Evolutionary conservation across 2,329 filamentous ascomycete species (phyloP).

Genomic region (Cephalotrichum gorgonifer): DNA sequence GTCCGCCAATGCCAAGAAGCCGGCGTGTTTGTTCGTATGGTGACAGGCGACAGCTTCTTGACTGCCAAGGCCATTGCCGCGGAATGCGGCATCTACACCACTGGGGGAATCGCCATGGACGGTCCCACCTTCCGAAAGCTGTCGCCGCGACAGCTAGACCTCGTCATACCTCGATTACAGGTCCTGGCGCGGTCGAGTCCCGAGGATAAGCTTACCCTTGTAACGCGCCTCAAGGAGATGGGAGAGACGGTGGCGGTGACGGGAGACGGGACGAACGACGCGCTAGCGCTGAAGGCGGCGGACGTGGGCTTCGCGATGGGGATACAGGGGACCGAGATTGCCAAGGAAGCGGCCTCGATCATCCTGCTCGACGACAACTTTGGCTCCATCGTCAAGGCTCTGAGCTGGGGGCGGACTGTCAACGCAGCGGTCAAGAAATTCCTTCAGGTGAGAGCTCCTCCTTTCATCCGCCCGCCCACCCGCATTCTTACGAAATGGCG

Average conservation of each 20-base stretch:
- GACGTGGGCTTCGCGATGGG: constrained; percentile 62
- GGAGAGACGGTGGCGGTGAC: constrained; percentile 59
- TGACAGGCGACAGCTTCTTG: constrained; percentile 40
- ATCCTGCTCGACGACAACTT: constrained; percentile 56
- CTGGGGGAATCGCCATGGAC: constrained; percentile 49
- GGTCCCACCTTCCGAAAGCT: constrained; percentile 45
- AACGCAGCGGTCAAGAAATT: constrained; percentile 57
- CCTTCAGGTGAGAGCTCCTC: constrained; percentile 37
- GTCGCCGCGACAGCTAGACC: constrained; percentile 34
- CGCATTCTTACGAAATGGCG: neutral
- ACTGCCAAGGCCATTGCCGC: constrained; percentile 32
- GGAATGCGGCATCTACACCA: constrained; percentile 47
- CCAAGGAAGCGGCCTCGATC: constrained; percentile 51
- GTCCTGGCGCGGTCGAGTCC: constrained; percentile 60
- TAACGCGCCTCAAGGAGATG: constrained; percentile 52
- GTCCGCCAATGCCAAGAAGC: constrained; percentile 52
- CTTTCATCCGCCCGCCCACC: neutral
- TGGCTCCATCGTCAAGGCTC: constrained; percentile 49
- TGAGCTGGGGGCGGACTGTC: constrained; percentile 53
- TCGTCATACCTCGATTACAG: constrained; percentile 51
- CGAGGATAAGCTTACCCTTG: constrained; percentile 58
- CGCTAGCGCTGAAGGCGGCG: constrained; percentile 53
- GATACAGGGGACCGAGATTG: constrained; percentile 53
- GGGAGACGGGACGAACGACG: constrained; percentile 58
- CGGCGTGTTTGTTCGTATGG: constrained; percentile 56